Percentiles rank a stretch among this genome's conserved stretches.
These are phyloP conservation scores for Aureobasidium sp. DNA, from an alignment of 2,329 filamentous ascomycete genomes.

Conservation along the genomic window DNA sequence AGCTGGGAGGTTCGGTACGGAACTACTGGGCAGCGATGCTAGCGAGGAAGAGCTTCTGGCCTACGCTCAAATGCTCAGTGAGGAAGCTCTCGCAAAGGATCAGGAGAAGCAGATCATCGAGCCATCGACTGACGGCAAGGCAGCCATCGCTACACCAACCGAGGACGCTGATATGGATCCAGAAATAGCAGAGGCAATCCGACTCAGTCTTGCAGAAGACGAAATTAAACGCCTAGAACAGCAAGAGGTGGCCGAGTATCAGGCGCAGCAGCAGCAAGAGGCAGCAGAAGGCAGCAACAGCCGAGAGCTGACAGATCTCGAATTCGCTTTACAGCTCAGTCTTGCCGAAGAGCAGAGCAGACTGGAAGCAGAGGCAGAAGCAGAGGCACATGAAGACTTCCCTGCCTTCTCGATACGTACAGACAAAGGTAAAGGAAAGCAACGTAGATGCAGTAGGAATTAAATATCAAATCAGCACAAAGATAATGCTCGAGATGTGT, in stretches of 20 bases:
- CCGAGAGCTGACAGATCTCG: conserved; percentile 50
- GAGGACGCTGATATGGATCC: conserved; percentile 44
- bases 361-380: conserved; percentile 12
- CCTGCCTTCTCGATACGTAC: conserved; percentile 24
- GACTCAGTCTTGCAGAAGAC: conserved; percentile 37
- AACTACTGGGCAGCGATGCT: conserved; percentile 53
- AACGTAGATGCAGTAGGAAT: background rate
- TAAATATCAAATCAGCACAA: background rate
- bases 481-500: background rate
- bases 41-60: conserved; percentile 57
- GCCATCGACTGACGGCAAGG: conserved; percentile 32
- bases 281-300: conserved; percentile 33
- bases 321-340: conserved; percentile 57
- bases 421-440: background rate
- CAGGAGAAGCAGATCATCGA: conserved; percentile 39
- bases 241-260: conserved; percentile 18
- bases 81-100: conserved; percentile 50
- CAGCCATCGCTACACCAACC: conserved; percentile 21
- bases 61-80: conserved; percentile 56
- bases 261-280: background rate
- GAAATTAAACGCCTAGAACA: background rate
- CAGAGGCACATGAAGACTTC: conserved; percentile 20
- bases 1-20: conserved; percentile 75
- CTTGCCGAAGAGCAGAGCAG: conserved; percentile 51
- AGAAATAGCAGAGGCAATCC: conserved; percentile 58